These are phyloP conservation scores for Alternaria gansuensis DNA, from an alignment of 2,329 filamentous ascomycete genomes.

Conservation along the genomic window DNA sequence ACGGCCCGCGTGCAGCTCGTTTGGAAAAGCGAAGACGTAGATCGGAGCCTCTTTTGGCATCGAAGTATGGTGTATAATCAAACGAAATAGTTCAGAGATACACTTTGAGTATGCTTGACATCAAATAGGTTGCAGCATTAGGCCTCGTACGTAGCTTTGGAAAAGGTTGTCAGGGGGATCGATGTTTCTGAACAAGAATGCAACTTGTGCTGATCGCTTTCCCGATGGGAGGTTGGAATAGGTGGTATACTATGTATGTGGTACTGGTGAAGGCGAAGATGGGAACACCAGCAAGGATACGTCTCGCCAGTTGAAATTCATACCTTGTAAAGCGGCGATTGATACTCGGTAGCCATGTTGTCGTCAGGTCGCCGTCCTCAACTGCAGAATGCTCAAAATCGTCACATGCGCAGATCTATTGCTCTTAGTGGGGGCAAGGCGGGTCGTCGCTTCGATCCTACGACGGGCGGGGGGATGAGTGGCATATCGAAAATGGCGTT, in stretches of 20 bases:
- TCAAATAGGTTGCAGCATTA: not conserved
- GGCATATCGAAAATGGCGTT: constrained; percentile 13
- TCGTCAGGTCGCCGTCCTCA: constrained; percentile 16
- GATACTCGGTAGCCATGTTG: constrained; percentile 2
- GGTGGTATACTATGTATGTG: not conserved
- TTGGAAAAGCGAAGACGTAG: constrained; percentile 7
- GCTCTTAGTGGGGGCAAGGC: constrained; percentile 9
- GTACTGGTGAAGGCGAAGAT: not conserved
- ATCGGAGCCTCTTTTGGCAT: constrained; percentile 3
- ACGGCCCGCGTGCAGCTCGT: constrained; percentile 1
- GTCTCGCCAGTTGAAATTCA: not conserved
- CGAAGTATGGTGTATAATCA: not conserved
- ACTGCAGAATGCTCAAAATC: constrained; percentile 12
- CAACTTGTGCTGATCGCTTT: not conserved
- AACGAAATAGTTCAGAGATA: not conserved
- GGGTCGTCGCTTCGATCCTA: constrained; percentile 10
- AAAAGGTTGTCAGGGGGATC: not conserved
- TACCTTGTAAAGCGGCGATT: not conserved
- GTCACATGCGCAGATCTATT: constrained; percentile 15
- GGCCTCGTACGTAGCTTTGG: not conserved
- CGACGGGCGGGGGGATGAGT: constrained; percentile 1
- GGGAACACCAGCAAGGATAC: not conserved
- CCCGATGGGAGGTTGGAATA: not conserved
- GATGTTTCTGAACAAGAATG: not conserved
- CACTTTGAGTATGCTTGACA: not conserved